Conservation (phyloP, 2,329 filamentous ascomycete genomes). For the Phyllosticta citrichinensis region DNA sequence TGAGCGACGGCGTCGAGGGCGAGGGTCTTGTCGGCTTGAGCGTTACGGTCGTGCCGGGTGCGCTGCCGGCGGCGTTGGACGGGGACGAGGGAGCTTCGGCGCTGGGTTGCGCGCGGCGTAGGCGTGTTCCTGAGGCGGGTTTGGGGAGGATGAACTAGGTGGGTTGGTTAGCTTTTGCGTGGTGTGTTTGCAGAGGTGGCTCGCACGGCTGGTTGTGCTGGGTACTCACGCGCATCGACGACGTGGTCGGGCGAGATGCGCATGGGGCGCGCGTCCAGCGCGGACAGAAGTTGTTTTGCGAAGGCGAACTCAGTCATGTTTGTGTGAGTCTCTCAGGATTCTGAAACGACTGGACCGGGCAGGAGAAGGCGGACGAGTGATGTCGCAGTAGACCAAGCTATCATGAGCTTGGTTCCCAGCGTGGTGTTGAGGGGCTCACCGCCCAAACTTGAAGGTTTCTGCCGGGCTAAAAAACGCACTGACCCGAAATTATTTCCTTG, state of each 20-base stretch:
- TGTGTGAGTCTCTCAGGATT: too few relatives aligned
- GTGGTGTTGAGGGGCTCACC: not conserved
- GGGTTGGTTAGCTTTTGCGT: slow-evolving; percentile 40
- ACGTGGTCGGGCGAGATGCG: slow-evolving; percentile 87
- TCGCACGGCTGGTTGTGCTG: slow-evolving; percentile 64
- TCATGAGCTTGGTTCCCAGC: slow-evolving; percentile 1
- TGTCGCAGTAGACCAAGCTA: not conserved
- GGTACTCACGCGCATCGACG: slow-evolving; percentile 72
- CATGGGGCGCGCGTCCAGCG: slow-evolving; percentile 65
- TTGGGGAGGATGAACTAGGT: slow-evolving; percentile 61
- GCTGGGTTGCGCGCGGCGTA: slow-evolving; percentile 25
- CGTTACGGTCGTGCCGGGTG: slow-evolving; percentile 38
- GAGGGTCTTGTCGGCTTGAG: slow-evolving; percentile 54
- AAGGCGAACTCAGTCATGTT: slow-evolving; percentile 61
- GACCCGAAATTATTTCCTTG: not conserved
- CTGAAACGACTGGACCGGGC: not conserved
- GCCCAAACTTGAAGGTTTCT: not conserved
- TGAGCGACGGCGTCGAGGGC: slow-evolving; percentile 54
- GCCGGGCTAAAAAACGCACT: not conserved
- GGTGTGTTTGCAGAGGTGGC: slow-evolving; percentile 29
- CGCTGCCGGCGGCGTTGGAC: slow-evolving; percentile 13
- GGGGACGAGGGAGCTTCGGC: slow-evolving; percentile 36
- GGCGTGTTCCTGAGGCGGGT: slow-evolving; percentile 43
- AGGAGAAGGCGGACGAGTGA: not conserved
- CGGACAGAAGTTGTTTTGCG: slow-evolving; percentile 70